phyloP scores from a whole-genome alignment of 2,329 filamentous ascomycete genomes.

The Xylariaceae sp. region DNA sequence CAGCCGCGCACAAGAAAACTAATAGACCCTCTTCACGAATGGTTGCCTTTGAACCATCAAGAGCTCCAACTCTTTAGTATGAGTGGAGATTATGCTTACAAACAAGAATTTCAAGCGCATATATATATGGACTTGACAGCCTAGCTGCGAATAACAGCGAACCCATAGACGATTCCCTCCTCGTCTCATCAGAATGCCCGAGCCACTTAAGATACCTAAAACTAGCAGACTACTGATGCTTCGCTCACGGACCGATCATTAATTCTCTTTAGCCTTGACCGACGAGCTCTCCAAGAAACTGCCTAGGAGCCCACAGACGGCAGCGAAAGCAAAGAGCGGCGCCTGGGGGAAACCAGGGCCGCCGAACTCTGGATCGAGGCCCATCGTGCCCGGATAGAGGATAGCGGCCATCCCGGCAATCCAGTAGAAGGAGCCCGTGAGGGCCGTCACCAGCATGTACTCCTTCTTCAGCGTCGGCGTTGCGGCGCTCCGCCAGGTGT shows the following conservation, averaged over 20 bases:
- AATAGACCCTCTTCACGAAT: too few relatives aligned
- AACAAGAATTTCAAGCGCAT: too few relatives aligned
- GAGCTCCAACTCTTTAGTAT: too few relatives aligned
- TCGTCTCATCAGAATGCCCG: too few relatives aligned
- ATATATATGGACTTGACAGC: too few relatives aligned
- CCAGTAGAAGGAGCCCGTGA: slow-evolving; percentile 51
- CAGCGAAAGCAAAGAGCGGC: slow-evolving; percentile 40
- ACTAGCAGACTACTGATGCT: too few relatives aligned
- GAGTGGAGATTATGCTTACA: too few relatives aligned
- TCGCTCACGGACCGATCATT: neutral
- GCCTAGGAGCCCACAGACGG: slow-evolving; percentile 28
- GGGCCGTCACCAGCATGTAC: slow-evolving; percentile 42
- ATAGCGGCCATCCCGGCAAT: slow-evolving; percentile 45
- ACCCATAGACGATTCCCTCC: too few relatives aligned
- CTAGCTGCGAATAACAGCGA: too few relatives aligned
- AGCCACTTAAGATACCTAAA: too few relatives aligned
- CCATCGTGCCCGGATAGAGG: slow-evolving; percentile 47
- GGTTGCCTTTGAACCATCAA: too few relatives aligned
- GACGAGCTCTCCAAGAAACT: slow-evolving; percentile 26
- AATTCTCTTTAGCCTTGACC: slow-evolving; percentile 11
- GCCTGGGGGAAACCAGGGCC: slow-evolving; percentile 50
- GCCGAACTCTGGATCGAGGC: slow-evolving; percentile 52
- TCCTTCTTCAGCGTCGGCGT: slow-evolving; percentile 38
- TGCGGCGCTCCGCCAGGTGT: slow-evolving; percentile 43
- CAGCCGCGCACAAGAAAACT: too few relatives aligned